Conservation (phyloP, 2,329 filamentous ascomycete genomes). For the Xylaria sp. region DNA sequence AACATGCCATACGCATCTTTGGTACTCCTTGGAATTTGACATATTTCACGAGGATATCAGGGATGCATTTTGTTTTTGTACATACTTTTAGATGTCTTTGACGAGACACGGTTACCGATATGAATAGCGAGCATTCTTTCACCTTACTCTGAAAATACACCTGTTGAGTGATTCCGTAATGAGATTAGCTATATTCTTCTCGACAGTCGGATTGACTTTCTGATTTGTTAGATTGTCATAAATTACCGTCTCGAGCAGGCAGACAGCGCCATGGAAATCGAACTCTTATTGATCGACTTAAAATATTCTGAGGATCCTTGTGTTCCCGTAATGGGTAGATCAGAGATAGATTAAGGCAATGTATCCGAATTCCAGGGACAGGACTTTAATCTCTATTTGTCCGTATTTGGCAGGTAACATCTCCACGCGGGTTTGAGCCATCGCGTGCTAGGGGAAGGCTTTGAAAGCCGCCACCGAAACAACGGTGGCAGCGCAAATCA, state of each 20-base stretch:
- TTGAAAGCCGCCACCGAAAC: not conserved
- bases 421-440: not conserved
- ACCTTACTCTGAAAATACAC: not conserved
- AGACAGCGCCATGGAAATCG: not conserved
- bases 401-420: not conserved
- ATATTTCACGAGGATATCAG: conserved; percentile 13
- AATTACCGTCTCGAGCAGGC: not conserved
- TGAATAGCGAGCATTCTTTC: conserved; percentile 12
- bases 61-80: conserved; percentile 15
- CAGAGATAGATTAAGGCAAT: not conserved
- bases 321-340: not conserved
- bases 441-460: not conserved
- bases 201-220: too few relatives aligned
- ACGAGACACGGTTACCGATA: not conserved
- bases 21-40: conserved; percentile 16
- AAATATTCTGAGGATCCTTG: not conserved
- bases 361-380: not conserved
- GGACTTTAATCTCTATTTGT: not conserved
- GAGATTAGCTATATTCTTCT: not conserved
- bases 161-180: not conserved
- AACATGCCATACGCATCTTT: not conserved
- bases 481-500: not conserved
- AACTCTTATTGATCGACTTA: not conserved
- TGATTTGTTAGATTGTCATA: not conserved
- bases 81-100: conserved; percentile 18